phyloP scores from a whole-genome alignment of 768 basidiomycete species.

The Trametes gibbosa region DNA sequence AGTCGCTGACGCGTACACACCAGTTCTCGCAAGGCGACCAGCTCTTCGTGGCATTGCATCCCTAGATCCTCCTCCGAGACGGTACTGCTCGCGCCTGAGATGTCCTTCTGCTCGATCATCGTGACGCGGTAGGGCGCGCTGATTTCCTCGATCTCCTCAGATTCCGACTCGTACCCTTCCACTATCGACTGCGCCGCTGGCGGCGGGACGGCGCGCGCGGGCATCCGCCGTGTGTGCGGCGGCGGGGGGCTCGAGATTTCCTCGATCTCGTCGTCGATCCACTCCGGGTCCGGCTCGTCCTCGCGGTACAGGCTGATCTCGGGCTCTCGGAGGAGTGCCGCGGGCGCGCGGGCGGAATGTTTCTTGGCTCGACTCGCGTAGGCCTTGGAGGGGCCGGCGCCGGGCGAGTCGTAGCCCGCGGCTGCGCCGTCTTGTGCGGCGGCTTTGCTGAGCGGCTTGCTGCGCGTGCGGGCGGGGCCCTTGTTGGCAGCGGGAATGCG shows the following conservation, averaged over 20 bases:
- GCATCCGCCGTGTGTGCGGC: slow-evolving; percentile 2
- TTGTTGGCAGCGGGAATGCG: neutral
- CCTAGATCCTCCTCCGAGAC: neutral
- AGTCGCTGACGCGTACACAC: neutral
- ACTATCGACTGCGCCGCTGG: slow-evolving; percentile 11
- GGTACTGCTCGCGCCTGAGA: neutral
- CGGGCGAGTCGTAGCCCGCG: neutral
- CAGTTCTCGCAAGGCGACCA: slow-evolving; percentile 11
- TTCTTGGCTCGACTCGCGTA: neutral
- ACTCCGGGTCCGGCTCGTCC: slow-evolving; percentile 14
- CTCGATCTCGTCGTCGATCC: slow-evolving; percentile 14
- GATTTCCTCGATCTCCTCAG: slow-evolving; percentile 5
- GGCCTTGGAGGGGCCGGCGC: neutral
- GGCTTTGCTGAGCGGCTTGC: neutral
- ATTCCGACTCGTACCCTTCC: slow-evolving; percentile 9
- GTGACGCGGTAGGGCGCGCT: neutral
- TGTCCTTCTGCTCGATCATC: slow-evolving; percentile 2
- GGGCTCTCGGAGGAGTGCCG: neutral
- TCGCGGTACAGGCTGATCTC: slow-evolving; percentile 1
- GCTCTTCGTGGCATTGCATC: slow-evolving; percentile 9
- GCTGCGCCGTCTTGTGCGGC: neutral
- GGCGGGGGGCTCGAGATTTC: slow-evolving; percentile 16
- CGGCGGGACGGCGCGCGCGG: slow-evolving; percentile 15
- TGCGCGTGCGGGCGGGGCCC: neutral
- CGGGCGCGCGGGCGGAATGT: neutral